A percentile compares a stretch with the other conserved stretches of the same genome.
Conservation (phyloP, 2,329 filamentous ascomycete genomes). For the Phialophora macrospora region DNA sequence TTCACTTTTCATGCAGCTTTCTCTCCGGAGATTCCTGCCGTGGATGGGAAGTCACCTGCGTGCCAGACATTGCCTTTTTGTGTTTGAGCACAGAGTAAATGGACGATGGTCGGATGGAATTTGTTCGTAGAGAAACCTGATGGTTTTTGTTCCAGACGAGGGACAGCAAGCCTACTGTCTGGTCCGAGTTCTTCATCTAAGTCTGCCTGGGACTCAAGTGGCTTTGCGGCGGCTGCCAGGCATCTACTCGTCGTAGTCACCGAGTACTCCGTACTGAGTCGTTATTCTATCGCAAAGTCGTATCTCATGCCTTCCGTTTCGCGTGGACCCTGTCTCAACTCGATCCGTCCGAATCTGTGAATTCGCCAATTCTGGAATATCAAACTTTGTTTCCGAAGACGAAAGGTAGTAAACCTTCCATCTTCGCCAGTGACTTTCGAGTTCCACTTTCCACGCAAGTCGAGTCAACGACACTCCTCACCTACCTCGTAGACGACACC, state of each 20-base stretch:
- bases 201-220: not conserved
- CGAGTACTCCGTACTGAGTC: not conserved
- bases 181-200: not conserved
- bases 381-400: not conserved
- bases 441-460: not conserved
- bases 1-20: constrained; percentile 30
- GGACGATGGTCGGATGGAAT: not conserved
- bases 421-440: not conserved
- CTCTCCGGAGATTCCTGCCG: constrained; percentile 17
- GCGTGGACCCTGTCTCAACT: not conserved
- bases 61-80: constrained; percentile 33
- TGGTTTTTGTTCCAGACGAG: not conserved
- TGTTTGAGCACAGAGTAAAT: not conserved
- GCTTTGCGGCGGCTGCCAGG: not conserved
- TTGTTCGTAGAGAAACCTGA: not conserved
- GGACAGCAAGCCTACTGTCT: not conserved
- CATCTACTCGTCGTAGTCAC: not conserved
- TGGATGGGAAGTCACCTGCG: constrained; percentile 40
- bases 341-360: not conserved
- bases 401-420: not conserved
- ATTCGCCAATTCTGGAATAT: not conserved
- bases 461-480: not conserved
- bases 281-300: not conserved
- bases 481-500: not conserved
- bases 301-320: not conserved